These are phyloP conservation scores for Dendrocalamus sinicus DNA, from an alignment of 176 grass and related monocot species.

Conservation along the genomic window DNA sequence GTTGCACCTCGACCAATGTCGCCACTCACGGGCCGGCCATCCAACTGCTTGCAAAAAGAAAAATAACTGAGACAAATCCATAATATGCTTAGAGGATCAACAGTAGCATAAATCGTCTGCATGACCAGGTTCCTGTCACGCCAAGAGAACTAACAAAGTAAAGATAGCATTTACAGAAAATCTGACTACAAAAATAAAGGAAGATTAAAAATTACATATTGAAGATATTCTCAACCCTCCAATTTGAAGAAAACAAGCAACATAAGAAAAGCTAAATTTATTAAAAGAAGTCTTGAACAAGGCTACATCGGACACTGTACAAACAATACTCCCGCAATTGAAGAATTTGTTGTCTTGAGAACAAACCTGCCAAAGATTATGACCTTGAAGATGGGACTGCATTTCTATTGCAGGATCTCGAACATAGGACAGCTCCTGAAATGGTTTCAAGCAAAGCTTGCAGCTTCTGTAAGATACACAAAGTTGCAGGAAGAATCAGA, in stretches of 20 bases:
- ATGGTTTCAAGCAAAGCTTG: conserved; percentile 59
- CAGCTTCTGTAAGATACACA: conserved; percentile 49
- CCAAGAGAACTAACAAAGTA: not conserved
- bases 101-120: not conserved
- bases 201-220: not conserved
- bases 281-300: not conserved
- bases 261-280: not conserved
- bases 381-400: conserved; percentile 52
- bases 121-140: not conserved
- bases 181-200: not conserved
- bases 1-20: conserved; percentile 92
- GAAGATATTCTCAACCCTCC: not conserved
- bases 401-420: conserved; percentile 86
- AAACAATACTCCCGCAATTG: conserved; percentile 6
- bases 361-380: conserved; percentile 97
- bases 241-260: conserved; percentile 1
- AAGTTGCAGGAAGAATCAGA: conserved; percentile 28
- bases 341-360: conserved; percentile 6
- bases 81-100: not conserved
- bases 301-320: not conserved
- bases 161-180: too few species aligned
- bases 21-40: conserved; percentile 91
- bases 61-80: conserved; percentile 11
- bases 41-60: conserved; percentile 57
- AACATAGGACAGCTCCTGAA: conserved; percentile 79